phyloP scores from a whole-genome alignment of 2,329 filamentous ascomycete genomes.

The Phoma herbarum region DNA sequence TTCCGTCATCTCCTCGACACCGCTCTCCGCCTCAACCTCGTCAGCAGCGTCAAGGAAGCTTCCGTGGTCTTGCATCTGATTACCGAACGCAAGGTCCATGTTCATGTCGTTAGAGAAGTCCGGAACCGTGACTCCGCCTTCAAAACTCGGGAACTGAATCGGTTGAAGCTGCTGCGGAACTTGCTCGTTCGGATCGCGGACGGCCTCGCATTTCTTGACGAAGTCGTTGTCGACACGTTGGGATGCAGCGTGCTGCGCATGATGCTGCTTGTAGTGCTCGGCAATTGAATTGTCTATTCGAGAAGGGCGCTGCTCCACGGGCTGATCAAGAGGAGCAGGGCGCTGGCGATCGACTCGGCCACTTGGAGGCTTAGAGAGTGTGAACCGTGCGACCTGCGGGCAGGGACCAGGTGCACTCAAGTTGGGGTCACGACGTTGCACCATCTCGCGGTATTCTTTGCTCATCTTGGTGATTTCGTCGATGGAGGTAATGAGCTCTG shows the following conservation, averaged over 20 bases:
- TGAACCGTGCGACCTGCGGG: neutral
- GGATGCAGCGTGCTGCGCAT: neutral
- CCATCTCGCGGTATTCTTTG: neutral
- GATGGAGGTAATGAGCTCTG: neutral
- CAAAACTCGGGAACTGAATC: conserved; percentile 1
- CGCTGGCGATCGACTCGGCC: neutral
- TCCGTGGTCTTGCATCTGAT: no score
- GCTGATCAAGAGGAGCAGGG: neutral
- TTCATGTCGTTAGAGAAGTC: neutral
- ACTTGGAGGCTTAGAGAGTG: neutral
- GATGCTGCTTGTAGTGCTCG: neutral
- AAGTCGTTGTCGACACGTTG: neutral
- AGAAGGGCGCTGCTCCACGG: neutral
- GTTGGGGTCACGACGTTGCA: neutral
- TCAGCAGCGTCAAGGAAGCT: neutral
- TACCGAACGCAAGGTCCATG: neutral
- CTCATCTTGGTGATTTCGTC: neutral
- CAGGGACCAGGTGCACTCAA: no score
- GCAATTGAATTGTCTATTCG: neutral
- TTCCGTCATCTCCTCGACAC: neutral
- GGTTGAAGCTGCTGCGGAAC: neutral
- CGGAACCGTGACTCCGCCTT: neutral
- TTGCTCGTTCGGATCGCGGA: neutral
- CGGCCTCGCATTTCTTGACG: conserved; percentile 7
- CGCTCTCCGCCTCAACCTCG: neutral